Evolutionary conservation across 805 yeast genomes (phyloP), one percentile per base, ranked within the genome.

Genomic region (Candida anglica): DNA sequence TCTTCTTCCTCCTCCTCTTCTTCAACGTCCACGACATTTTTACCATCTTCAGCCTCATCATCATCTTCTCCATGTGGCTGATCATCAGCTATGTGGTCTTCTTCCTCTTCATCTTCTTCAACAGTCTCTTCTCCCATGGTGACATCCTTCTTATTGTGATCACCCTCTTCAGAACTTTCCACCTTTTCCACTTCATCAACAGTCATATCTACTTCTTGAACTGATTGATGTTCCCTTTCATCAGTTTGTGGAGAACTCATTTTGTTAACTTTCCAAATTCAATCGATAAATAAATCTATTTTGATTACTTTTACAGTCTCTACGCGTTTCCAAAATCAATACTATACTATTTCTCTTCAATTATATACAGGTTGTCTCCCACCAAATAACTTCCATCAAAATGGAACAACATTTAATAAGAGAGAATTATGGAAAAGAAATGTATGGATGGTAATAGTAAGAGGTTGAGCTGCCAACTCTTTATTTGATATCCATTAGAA

Each of bases 1-100:
- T 52, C 48, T 2, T 46, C 48, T 6, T 50, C 61, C 14, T 53
- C 60, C 2, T 47, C 52, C 5, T 47, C 55, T 8, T 25, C 33
- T 13, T 37, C 40, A 5, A 62, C 62, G 1, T 36, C 46, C 15
- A 38, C 43, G 30, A 52, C 48, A 2, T 46, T 47, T 6, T 50
- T 60, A 14, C 52, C 60, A 2, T 47, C 52, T 5, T 47, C 55
- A 8, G 22, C 33, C 11, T 37, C 41, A 9, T 33, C 50, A 19
- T 39, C 51, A 5, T 28, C 39, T 6, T 32, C 39, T 39, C 41
- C 37, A 20, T 49, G 50, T 21, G 19, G 10, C 15, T 25, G 27
- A 7, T 25, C 18, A 14, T 9, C 19, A n/a, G n/a, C 9, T 15
- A 8, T n/a, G 11, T 27, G 19, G 17, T 15, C 19, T 6, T 23